These are phyloP conservation scores for Cladosporium cucumerinum DNA, from an alignment of 2,329 filamentous ascomycete species.

Conservation along the genomic window DNA sequence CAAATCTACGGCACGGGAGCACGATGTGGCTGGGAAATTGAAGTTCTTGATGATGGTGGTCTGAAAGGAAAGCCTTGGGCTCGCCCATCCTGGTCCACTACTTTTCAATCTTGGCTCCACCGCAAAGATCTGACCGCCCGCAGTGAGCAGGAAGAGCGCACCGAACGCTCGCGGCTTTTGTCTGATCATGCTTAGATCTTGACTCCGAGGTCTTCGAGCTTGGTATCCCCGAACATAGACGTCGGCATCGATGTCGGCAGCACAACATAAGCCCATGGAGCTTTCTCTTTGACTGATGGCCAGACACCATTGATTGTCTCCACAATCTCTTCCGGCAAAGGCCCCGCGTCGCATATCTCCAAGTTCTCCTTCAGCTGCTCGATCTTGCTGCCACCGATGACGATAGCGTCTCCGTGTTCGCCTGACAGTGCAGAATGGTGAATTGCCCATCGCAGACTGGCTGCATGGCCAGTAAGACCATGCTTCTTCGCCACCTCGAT, in stretches of 20 bases:
- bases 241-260: neutral
- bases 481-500: constrained; percentile 4
- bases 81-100: constrained; percentile 15
- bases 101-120: constrained; percentile 17
- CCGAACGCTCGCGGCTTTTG: constrained; percentile 33
- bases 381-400: constrained; percentile 39
- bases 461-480: constrained; percentile 30
- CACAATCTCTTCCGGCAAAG: constrained; percentile 41
- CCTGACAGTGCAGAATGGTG: constrained; percentile 42
- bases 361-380: constrained; percentile 42
- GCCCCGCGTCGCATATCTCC: constrained; percentile 38
- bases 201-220: neutral
- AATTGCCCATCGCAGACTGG: constrained; percentile 45
- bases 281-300: constrained; percentile 18
- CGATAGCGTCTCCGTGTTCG: constrained; percentile 35
- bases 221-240: neutral
- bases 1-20: constrained; percentile 27
- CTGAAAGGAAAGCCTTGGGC: constrained; percentile 25
- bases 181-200: neutral
- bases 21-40: constrained; percentile 29
- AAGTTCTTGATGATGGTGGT: constrained; percentile 30
- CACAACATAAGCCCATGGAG: constrained; percentile 6
- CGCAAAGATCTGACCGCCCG: constrained; percentile 20
- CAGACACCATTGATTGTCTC: constrained; percentile 39
- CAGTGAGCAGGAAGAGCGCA: constrained; percentile 39